Evolutionary conservation across 1,139 yeast species (phyloP).

Genomic region (Ashbya aceris): DNA sequence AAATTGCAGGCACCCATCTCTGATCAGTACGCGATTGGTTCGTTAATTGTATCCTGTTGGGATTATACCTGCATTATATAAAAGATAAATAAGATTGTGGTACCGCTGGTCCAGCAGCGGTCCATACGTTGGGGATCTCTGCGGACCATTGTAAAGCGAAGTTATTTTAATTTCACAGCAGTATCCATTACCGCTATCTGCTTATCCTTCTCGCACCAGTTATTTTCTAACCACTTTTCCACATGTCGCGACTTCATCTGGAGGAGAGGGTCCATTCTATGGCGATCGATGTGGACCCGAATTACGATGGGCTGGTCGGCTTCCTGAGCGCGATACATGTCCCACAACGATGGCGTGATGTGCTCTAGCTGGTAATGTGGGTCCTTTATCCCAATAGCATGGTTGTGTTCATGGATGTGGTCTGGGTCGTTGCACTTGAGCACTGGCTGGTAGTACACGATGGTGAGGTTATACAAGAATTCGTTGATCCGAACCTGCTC

Average conservation of each 20-base stretch:
- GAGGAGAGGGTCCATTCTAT: slow-evolving; percentile 37
- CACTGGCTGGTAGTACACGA: slow-evolving; percentile 35
- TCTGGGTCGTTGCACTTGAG: slow-evolving; percentile 4
- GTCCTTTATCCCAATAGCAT: slow-evolving; percentile 7
- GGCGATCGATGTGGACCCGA: slow-evolving; percentile 41
- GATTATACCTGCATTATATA: slow-evolving; percentile 2
- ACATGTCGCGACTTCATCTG: slow-evolving; percentile 44
- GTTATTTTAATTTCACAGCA: slow-evolving; percentile 24
- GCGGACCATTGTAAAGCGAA: neutral
- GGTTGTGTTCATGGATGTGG: slow-evolving; percentile 5
- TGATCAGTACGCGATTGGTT: slow-evolving; percentile 7
- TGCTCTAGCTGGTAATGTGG: slow-evolving; percentile 27
- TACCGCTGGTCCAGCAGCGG: too few species aligned
- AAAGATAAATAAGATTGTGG: neutral
- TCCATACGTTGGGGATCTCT: neutral
- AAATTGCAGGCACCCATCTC: slow-evolving; percentile 46
- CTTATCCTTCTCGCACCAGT: slow-evolving; percentile 64
- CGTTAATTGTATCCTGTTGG: neutral
- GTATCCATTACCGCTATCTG: slow-evolving; percentile 32
- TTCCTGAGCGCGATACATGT: slow-evolving; percentile 37
- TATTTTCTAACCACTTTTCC: slow-evolving; percentile 63
- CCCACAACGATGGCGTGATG: slow-evolving; percentile 45
- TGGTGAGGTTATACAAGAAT: slow-evolving; percentile 41
- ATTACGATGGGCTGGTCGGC: slow-evolving; percentile 33
- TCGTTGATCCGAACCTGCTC: slow-evolving; percentile 19